phyloP scores from a whole-genome alignment of 2,329 filamentous ascomycete species.

The Pseudogymnoascus sp. region DNA sequence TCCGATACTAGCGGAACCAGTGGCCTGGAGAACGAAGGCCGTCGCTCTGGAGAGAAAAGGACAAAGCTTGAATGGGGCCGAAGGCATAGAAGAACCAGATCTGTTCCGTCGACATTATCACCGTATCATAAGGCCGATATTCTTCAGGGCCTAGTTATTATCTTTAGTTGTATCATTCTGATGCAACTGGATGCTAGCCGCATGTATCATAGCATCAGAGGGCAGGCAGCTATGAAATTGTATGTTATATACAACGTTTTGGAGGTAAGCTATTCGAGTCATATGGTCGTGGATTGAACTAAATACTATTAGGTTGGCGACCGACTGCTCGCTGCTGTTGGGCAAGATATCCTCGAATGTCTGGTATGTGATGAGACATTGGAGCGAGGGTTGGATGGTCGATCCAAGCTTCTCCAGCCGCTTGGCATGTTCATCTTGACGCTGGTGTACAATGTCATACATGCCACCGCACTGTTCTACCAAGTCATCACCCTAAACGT shows the following conservation, averaged over 20 bases:
- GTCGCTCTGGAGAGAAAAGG: slow-evolving; percentile 18
- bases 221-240: slow-evolving; percentile 92
- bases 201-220: slow-evolving; percentile 97
- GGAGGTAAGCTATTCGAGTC: slow-evolving; percentile 45
- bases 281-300: not conserved
- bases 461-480: slow-evolving; percentile 85
- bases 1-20: not conserved
- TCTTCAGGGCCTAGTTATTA: slow-evolving; percentile 79
- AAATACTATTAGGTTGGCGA: slow-evolving; percentile 85
- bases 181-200: slow-evolving; percentile 91
- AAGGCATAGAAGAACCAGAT: slow-evolving; percentile 68
- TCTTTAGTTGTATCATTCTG: slow-evolving; percentile 74
- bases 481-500: slow-evolving; percentile 98
- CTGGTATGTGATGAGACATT: slow-evolving; percentile 89
- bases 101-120: slow-evolving; percentile 73
- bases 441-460: slow-evolving; percentile 77
- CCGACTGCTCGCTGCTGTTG: slow-evolving; percentile 79
- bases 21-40: slow-evolving; percentile 18
- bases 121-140: slow-evolving; percentile 93
- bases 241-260: slow-evolving; percentile 99
- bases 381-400: slow-evolving; percentile 76
- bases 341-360: slow-evolving; percentile 93
- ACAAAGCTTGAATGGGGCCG: slow-evolving; percentile 25
- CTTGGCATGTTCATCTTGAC: slow-evolving; percentile 87
- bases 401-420: slow-evolving; percentile 82